phyloP scores from a whole-genome alignment of 2,329 filamentous ascomycete species.

The Epichloe glyceriae region DNA sequence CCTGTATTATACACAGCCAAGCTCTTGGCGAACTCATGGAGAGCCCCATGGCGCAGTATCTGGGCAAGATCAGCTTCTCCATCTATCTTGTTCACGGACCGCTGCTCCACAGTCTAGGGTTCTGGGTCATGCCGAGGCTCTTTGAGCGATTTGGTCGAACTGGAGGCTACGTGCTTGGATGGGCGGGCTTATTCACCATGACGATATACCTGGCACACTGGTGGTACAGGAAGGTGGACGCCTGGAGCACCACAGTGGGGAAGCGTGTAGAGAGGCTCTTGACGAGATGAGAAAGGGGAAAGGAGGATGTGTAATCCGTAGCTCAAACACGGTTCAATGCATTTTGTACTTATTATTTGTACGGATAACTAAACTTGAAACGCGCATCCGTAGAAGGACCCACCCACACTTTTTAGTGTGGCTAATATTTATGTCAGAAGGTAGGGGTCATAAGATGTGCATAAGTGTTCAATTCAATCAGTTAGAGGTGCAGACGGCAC shows the following conservation, averaged over 20 bases:
- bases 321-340: too few relatives aligned
- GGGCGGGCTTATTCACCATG: constrained; percentile 16
- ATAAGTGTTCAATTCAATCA: too few relatives aligned
- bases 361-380: too few relatives aligned
- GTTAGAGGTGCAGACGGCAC: too few relatives aligned
- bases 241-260: constrained; percentile 24
- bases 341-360: too few relatives aligned
- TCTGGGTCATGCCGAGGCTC: constrained; percentile 37
- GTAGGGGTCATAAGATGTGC: too few relatives aligned
- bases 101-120: constrained; percentile 44
- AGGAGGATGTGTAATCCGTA: too few relatives aligned
- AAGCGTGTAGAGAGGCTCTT: constrained; percentile 19
- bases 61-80: constrained; percentile 27
- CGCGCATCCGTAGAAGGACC: too few relatives aligned
- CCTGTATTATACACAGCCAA: constrained; percentile 21
- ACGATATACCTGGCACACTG: constrained; percentile 22
- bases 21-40: constrained; percentile 18
- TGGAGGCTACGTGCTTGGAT: constrained; percentile 20
- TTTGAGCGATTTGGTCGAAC: constrained; percentile 22
- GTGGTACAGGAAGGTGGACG: constrained; percentile 24
- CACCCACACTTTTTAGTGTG: too few relatives aligned
- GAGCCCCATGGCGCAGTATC: constrained; percentile 20
- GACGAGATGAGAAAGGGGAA: neutral
- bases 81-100: constrained; percentile 38
- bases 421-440: too few relatives aligned